These are phyloP conservation scores for Neckera pumila DNA, from an alignment of 225 moss, liverwort and hornwort species.

Conservation along the genomic window DNA sequence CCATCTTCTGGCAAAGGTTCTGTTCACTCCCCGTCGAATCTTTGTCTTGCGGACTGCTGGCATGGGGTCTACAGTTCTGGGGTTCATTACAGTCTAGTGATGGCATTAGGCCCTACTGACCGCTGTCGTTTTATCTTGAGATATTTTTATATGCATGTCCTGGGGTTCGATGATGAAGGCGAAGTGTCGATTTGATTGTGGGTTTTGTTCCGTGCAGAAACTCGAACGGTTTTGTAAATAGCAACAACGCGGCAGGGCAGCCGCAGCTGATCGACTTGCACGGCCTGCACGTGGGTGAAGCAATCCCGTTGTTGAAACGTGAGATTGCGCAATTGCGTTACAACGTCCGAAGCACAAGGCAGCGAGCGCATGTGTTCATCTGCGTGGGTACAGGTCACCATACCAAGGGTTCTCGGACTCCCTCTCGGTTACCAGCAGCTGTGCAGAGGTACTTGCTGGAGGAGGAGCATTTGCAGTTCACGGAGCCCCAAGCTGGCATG, in stretches of 20 bases:
- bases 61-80: neutral
- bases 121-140: neutral
- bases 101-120: neutral
- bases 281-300: slow-evolving; percentile 56
- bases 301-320: slow-evolving; percentile 49
- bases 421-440: slow-evolving; percentile 44
- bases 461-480: slow-evolving; percentile 45
- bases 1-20: slow-evolving; percentile 59
- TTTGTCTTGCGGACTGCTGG: neutral
- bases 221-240: slow-evolving; percentile 23
- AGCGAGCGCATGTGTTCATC: slow-evolving; percentile 40
- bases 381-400: slow-evolving; percentile 65
- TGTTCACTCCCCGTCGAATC: neutral
- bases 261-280: slow-evolving; percentile 42
- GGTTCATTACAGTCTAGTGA: neutral
- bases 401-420: slow-evolving; percentile 49
- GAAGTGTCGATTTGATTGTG: neutral
- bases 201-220: slow-evolving; percentile 13
- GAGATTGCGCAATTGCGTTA: slow-evolving; percentile 39
- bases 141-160: no score
- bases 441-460: slow-evolving; percentile 56
- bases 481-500: slow-evolving; percentile 51
- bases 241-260: slow-evolving; percentile 27
- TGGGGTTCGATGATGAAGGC: neutral
- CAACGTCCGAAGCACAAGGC: slow-evolving; percentile 18